Base-by-base conservation (phyloP, 1,284 basidiomycete genomes). In the Heterobasidion parviporum region DNA sequence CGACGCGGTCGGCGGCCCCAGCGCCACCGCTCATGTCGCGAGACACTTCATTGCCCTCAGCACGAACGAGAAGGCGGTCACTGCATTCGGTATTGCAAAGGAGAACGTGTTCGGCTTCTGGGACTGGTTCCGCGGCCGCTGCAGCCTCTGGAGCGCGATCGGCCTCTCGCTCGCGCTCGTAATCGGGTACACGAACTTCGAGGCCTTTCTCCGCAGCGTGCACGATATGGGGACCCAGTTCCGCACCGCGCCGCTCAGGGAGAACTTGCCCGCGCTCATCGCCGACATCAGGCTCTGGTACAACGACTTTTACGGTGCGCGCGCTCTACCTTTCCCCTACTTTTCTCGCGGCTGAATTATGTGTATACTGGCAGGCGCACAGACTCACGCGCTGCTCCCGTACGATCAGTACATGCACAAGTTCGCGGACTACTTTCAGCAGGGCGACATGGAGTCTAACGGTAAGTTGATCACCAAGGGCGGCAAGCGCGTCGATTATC, bases 381-480 rank as follows among this genome's bases (percentile, higher is more conserved):
- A 98, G 76, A 98, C 96, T 1, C 92, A 98, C 66, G 93, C 90
- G 7, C 81, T 99, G 50, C 79, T 99, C 36, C 95, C 96, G 4
- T 99, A 99, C 69, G 97, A 99, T 73, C 96, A 99, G 72, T 99
- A 99, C 75, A 77, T 99, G 64, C 91, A 97, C 82, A 97, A 97
- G 74, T 99, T 99, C 68, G 96, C 96, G 56, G 96, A 98, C 74
- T 99, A 99, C 80, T 99, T 99, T 91, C 96, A 99, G 74, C 96
- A 99, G 77, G 95, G 95, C 50, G 96, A 99, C 74, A 99, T 99
- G 96, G 96, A 99, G 75, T 97, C 94, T 20, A 98, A 98, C 73
- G 96, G 96, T 59, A 99, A 99, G 79, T 92, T 85, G 59, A 81
- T 98, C 62, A 98, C 95, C 65, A 99, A 98, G 78, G 80, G 85